Conservation (phyloP, 2,329 filamentous ascomycete genomes). For the Exserohilum turcica region DNA sequence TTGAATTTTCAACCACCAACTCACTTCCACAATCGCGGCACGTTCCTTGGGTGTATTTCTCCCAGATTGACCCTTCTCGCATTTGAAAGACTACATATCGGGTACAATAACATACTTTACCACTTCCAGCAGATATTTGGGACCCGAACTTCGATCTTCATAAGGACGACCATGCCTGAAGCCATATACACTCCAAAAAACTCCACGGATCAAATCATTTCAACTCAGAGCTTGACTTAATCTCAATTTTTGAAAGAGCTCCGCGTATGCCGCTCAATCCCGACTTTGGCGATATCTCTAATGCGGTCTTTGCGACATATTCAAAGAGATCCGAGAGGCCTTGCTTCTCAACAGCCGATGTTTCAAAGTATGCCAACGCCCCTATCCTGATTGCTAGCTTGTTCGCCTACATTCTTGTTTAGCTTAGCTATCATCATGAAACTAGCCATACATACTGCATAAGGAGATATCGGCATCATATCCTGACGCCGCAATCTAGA, state of each 20-base stretch:
- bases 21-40: too few relatives aligned
- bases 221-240: neutral
- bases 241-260: neutral
- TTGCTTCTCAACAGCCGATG: slow-evolving; percentile 14
- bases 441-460: neutral
- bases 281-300: neutral
- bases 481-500: neutral
- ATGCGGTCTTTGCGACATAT: slow-evolving; percentile 10
- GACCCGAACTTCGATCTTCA: neutral
- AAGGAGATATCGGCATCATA: neutral
- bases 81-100: too few relatives aligned
- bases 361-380: slow-evolving; percentile 24
- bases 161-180: neutral
- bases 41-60: too few relatives aligned
- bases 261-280: neutral
- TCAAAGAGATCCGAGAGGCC: slow-evolving; percentile 20
- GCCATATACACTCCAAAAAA: neutral
- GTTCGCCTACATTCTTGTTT: slow-evolving; percentile 10
- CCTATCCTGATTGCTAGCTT: slow-evolving; percentile 18
- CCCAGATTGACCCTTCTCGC: too few relatives aligned
- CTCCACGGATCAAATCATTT: neutral
- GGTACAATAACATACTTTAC: too few relatives aligned
- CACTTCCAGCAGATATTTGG: too few relatives aligned
- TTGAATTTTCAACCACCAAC: too few relatives aligned
- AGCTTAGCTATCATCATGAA: neutral